Conservation (phyloP, 768 basidiomycete species). For the Hygrophorus russula region DNA sequence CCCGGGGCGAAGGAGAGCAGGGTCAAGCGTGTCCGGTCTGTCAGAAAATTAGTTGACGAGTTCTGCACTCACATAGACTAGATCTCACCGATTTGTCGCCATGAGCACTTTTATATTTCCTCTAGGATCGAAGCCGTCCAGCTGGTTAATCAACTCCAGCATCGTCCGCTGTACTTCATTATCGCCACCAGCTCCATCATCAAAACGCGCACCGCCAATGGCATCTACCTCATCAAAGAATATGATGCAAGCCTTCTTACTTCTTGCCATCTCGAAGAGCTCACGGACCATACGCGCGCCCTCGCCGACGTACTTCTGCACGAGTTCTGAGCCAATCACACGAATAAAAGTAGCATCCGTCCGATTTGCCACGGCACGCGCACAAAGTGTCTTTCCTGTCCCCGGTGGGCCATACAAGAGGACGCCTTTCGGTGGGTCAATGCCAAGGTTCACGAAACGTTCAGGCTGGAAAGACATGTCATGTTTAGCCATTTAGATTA, state of each 20-base stretch:
- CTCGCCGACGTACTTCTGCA: slow-evolving; percentile 99
- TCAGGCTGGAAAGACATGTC: slow-evolving; percentile 65
- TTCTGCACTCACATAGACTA: not conserved
- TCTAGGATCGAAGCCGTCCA: slow-evolving; percentile 96
- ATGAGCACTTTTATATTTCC: slow-evolving; percentile 99
- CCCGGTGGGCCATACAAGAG: slow-evolving; percentile 92
- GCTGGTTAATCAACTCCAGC: slow-evolving; percentile 97
- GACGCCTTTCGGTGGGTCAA: slow-evolving; percentile 98
- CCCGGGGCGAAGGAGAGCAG: slow-evolving; percentile 90
- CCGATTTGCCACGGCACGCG: slow-evolving; percentile 94
- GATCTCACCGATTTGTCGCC: slow-evolving; percentile 89
- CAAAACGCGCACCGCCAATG: slow-evolving; percentile 94
- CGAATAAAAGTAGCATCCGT: slow-evolving; percentile 99
- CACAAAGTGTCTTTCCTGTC: slow-evolving; percentile 98
- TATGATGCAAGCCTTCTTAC: slow-evolving; percentile 98
- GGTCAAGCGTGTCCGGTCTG: slow-evolving; percentile 96
- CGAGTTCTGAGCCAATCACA: slow-evolving; percentile 96
- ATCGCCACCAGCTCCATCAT: slow-evolving; percentile 97
- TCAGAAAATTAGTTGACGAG: not conserved
- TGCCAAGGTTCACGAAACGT: slow-evolving; percentile 94
- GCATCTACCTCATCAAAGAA: slow-evolving; percentile 99
- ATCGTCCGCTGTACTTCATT: slow-evolving; percentile 99
- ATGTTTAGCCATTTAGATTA: not conserved
- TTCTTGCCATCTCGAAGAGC: slow-evolving; percentile 97
- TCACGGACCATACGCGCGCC: slow-evolving; percentile 98